These are phyloP conservation scores for Diaporthe citrichinensis DNA, from an alignment of 2,329 filamentous ascomycete genomes.

Conservation along the genomic window DNA sequence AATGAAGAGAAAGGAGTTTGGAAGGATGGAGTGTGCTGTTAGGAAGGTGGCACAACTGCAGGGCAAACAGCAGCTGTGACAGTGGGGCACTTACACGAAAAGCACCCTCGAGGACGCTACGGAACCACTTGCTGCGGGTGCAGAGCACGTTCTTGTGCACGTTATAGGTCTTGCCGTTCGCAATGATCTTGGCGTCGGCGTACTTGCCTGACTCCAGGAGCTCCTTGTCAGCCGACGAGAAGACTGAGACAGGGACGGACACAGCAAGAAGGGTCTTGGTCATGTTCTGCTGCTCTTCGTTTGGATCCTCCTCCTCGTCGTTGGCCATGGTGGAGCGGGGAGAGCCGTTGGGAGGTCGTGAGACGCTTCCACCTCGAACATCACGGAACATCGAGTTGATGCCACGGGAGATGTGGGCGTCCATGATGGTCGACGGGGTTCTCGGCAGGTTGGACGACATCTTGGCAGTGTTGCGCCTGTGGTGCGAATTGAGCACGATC, in stretches of 20 bases:
- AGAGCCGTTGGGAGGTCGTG: neutral
- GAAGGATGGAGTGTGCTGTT: too few relatives aligned
- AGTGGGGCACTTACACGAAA: neutral
- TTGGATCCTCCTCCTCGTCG: neutral
- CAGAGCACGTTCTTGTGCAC: conserved; percentile 7
- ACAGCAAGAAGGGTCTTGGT: too few relatives aligned
- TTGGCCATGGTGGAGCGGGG: neutral
- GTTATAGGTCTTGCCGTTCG: neutral
- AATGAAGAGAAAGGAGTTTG: neutral
- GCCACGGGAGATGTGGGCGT: neutral
- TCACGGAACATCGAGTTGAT: too few relatives aligned
- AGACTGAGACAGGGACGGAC: neutral
- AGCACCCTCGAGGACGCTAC: neutral
- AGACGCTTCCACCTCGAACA: too few relatives aligned
- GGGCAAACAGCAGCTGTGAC: too few relatives aligned
- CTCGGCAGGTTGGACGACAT: neutral
- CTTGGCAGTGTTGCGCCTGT: neutral
- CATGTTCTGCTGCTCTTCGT: neutral
- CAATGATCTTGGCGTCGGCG: neutral
- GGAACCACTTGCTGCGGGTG: conserved; percentile 7
- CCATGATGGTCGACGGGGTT: neutral
- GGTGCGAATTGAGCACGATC: too few relatives aligned
- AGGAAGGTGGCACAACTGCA: too few relatives aligned
- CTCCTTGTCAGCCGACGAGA: neutral
- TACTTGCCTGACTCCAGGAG: neutral